Evolutionary conservation across 768 basidiomycete species (phyloP), one percentile per base, ranked within the genome.

Genomic region (Pholiota conissans): DNA sequence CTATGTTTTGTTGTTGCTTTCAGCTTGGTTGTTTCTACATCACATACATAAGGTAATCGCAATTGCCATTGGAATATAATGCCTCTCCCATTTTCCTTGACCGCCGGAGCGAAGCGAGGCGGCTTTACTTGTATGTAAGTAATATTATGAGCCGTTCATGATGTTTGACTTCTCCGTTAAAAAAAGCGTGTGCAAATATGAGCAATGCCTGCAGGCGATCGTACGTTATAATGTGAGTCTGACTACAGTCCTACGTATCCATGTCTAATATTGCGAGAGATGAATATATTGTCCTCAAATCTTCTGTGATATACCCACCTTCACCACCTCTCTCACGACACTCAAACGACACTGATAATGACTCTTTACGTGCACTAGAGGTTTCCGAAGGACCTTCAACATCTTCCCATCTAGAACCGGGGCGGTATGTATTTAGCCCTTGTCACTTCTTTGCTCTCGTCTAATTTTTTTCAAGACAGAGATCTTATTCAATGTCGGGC

Each of bases 311-410:
- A 48, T 79, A 75, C 53, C 74, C 74, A 29, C 67, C 76, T 14
- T 73, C 74, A 37, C 66, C 77, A 61, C 63, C 72, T 50, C 65
- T 67, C 35, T 72, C 79, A 67, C 72, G 74, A 71, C 66, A 78
- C 69, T 74, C 81, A 60, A 71, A 75, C 58, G 89, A 87, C 56
- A 93, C 92, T 1, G 80, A 84, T 26, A n/a, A n/a, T n/a, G 85
- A 87, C 53, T 91, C 90, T 14, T 74, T 95, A 54, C 83, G 90
- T 55, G 88, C 89, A 26, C 77, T 95, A 24, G 93, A 95, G 72
- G 74, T 92, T 52, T 81, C 85, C 0, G 85, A 91, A 52, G 88
- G 86, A 4, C 84, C 85, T 34, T 66, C 70, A 51, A 55, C 61
- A 28, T 63, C 60, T 50, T 61, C 74, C n/a, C 66, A 68, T 5